Evolutionary conservation across 768 basidiomycete genomes (phyloP).

Genomic region (Suillus cothurnatus): DNA sequence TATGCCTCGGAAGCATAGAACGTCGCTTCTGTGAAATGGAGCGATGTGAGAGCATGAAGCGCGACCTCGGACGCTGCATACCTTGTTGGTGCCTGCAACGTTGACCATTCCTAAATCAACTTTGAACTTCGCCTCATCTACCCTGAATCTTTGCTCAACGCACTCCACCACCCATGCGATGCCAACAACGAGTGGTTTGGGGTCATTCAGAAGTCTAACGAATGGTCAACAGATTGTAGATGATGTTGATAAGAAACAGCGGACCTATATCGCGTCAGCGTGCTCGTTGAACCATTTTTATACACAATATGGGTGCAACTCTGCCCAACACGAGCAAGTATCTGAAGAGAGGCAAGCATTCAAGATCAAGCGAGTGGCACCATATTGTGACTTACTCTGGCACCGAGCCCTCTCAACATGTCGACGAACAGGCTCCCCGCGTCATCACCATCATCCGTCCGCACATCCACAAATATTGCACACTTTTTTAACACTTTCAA

Average conservation of each 20-base stretch:
- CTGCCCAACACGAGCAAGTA: conserved; percentile 65
- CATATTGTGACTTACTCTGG: conserved; percentile 55
- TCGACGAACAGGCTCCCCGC: conserved; percentile 81
- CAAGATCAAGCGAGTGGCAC: background rate
- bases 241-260: conserved; percentile 17
- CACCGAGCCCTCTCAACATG: conserved; percentile 79
- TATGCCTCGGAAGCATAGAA: conserved; percentile 69
- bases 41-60: background rate
- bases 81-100: conserved; percentile 66
- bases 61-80: conserved; percentile 26
- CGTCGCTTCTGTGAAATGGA: conserved; percentile 58
- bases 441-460: conserved; percentile 74
- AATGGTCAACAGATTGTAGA: conserved; percentile 3
- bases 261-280: conserved; percentile 71
- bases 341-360: conserved; percentile 35
- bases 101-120: conserved; percentile 63
- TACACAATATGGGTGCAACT: conserved; percentile 84
- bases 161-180: conserved; percentile 92
- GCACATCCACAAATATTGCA: conserved; percentile 82
- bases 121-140: conserved; percentile 67
- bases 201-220: conserved; percentile 61
- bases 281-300: conserved; percentile 80
- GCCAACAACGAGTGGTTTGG: conserved; percentile 73
- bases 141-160: conserved; percentile 61
- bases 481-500: conserved; percentile 71